These are phyloP conservation scores for Boletus vinaceobasis DNA, from an alignment of 768 basidiomycete genomes.

Conservation along the genomic window DNA sequence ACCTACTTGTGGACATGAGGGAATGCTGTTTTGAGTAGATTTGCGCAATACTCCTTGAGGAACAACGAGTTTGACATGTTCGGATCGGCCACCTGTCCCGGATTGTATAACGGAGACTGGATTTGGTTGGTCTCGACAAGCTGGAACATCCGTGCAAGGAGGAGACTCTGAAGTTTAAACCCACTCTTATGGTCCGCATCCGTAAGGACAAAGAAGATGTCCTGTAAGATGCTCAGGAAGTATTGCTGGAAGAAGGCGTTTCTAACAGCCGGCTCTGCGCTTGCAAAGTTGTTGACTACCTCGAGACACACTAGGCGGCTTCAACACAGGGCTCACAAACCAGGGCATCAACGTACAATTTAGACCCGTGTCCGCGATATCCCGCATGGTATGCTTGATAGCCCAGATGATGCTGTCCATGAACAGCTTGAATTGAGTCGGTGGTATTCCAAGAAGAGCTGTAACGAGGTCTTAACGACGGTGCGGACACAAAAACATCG, in stretches of 20 bases:
- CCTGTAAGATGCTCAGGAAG: slow-evolving; percentile 88
- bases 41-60: slow-evolving; percentile 82
- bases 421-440: slow-evolving; percentile 91
- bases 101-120: slow-evolving; percentile 81
- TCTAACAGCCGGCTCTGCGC: slow-evolving; percentile 70
- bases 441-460: slow-evolving; percentile 83
- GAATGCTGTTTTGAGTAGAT: slow-evolving; percentile 85
- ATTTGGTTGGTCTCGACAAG: slow-evolving; percentile 81
- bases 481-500: background rate
- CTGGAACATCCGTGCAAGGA: slow-evolving; percentile 93
- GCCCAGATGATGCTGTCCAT: slow-evolving; percentile 99
- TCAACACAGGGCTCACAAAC: slow-evolving; percentile 5
- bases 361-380: slow-evolving; percentile 90
- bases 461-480: background rate
- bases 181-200: slow-evolving; percentile 99
- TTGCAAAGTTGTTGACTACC: slow-evolving; percentile 92
- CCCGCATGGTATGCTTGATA: slow-evolving; percentile 99
- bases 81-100: slow-evolving; percentile 64
- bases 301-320: slow-evolving; percentile 73
- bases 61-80: slow-evolving; percentile 74
- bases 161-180: slow-evolving; percentile 89
- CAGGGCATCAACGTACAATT: slow-evolving; percentile 47
- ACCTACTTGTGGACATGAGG: slow-evolving; percentile 84
- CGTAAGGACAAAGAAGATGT: slow-evolving; percentile 95
- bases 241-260: slow-evolving; percentile 97